These are phyloP conservation scores for Oryza meridionalis DNA, from an alignment of 176 grass and related monocot genomes.

Conservation along the genomic window DNA sequence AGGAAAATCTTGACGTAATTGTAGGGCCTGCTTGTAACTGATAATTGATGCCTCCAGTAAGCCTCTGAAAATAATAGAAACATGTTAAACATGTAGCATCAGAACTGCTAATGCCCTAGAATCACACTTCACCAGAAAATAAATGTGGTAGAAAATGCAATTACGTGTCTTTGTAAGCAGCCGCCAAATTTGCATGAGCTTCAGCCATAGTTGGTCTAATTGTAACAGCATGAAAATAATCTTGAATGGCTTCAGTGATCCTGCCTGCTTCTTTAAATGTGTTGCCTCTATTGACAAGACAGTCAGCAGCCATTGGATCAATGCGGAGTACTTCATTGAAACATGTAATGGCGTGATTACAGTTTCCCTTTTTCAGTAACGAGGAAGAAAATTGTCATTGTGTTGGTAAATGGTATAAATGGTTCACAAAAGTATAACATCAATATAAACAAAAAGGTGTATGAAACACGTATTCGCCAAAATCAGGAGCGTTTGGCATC, in stretches of 20 bases:
- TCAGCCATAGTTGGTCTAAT: constrained; percentile 71
- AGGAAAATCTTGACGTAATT: constrained; percentile 62
- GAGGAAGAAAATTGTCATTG: neutral
- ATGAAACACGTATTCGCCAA: neutral
- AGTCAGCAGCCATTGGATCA: constrained; percentile 61
- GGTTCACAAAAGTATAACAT: neutral
- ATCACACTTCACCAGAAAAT: neutral
- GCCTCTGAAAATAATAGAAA: constrained; percentile 46
- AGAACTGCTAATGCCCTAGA: neutral
- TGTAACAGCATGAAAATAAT: constrained; percentile 53
- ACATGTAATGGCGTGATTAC: constrained; percentile 58
- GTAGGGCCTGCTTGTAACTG: constrained; percentile 62
- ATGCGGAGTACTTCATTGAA: constrained; percentile 69
- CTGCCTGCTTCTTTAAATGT: constrained; percentile 71
- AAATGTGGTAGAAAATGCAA: constrained; percentile 6
- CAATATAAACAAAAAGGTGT: neutral
- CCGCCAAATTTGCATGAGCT: constrained; percentile 74
- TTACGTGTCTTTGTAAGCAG: constrained; percentile 74
- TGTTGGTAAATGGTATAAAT: neutral
- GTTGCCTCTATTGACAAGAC: constrained; percentile 65
- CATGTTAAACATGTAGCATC: neutral
- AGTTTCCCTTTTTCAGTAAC: constrained; percentile 52
- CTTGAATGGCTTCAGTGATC: constrained; percentile 68
- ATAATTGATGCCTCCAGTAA: constrained; percentile 57
- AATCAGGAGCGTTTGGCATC: neutral